Evolutionary conservation across 2,329 filamentous ascomycete genomes (phyloP).

Genomic region (Aspergillus aculeatinus): DNA sequence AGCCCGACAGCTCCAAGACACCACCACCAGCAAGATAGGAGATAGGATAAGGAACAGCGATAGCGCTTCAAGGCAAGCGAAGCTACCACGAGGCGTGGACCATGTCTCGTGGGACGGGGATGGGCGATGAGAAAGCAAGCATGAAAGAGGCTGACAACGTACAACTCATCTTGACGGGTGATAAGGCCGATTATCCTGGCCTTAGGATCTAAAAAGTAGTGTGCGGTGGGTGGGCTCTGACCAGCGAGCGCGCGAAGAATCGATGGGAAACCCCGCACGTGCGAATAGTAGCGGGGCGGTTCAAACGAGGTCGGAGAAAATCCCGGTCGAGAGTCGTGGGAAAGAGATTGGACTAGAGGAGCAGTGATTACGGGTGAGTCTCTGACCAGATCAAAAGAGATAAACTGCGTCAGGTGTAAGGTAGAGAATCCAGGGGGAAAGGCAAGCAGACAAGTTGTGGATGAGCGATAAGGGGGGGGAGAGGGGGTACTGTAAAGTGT

Average conservation of each 20-base stretch:
- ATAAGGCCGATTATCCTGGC: conserved; percentile 1
- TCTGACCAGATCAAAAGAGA: background rate
- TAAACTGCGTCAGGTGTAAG: background rate
- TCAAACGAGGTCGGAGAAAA: background rate
- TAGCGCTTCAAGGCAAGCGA: conserved; percentile 8
- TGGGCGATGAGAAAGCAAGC: background rate
- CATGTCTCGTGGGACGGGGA: background rate
- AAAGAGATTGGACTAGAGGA: background rate
- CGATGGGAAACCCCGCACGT: conserved; percentile 27
- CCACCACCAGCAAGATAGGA: background rate
- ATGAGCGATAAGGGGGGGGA: conserved; percentile 1
- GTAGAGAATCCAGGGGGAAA: background rate
- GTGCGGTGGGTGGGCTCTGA: conserved; percentile 22
- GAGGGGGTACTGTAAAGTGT: background rate
- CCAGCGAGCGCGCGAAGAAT: conserved; percentile 13
- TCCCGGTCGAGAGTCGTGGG: background rate
- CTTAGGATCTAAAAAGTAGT: conserved; percentile 8
- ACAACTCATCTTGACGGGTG: conserved; percentile 26
- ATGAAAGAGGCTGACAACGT: conserved; percentile 14
- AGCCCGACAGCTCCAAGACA: background rate
- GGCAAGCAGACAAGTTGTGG: background rate
- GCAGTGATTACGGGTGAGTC: background rate
- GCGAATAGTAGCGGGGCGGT: conserved; percentile 16
- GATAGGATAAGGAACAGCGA: background rate
- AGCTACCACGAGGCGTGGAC: background rate